These are phyloP conservation scores for Ganoderma leucocontextum DNA, from an alignment of 1,284 basidiomycete species.

Conservation along the genomic window DNA sequence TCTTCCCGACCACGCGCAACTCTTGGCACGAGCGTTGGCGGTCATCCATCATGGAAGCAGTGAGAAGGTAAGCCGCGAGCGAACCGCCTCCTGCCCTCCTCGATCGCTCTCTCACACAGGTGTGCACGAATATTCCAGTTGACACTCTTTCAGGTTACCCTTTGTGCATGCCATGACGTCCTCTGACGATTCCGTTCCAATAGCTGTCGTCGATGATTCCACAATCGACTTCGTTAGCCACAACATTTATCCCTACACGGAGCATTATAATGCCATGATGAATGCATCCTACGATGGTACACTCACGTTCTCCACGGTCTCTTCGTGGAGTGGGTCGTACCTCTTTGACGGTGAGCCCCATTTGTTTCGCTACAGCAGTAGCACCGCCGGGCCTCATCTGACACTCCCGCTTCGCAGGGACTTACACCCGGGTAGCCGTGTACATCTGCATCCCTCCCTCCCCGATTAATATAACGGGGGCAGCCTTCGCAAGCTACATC, in stretches of 20 bases:
- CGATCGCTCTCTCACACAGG: neutral
- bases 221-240: neutral
- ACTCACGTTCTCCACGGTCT: neutral
- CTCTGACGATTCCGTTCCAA: neutral
- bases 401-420: neutral
- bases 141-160: neutral
- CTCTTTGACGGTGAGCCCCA: neutral
- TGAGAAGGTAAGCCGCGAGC: neutral
- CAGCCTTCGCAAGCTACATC: conserved; percentile 2
- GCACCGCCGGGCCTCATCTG: neutral
- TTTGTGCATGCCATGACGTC: neutral
- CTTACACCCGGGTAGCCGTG: conserved; percentile 1
- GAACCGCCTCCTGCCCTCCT: neutral
- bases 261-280: neutral
- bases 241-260: neutral
- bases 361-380: neutral
- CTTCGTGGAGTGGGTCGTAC: neutral
- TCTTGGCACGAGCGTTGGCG: neutral
- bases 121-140: neutral
- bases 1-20: neutral
- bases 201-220: neutral
- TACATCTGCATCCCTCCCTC: neutral
- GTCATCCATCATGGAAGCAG: neutral
- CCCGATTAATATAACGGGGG: neutral
- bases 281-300: neutral